Evolutionary conservation across 2,329 filamentous ascomycete species (phyloP), one percentile per base, ranked within the genome.

Genomic region (Aureobasidium sp.): DNA sequence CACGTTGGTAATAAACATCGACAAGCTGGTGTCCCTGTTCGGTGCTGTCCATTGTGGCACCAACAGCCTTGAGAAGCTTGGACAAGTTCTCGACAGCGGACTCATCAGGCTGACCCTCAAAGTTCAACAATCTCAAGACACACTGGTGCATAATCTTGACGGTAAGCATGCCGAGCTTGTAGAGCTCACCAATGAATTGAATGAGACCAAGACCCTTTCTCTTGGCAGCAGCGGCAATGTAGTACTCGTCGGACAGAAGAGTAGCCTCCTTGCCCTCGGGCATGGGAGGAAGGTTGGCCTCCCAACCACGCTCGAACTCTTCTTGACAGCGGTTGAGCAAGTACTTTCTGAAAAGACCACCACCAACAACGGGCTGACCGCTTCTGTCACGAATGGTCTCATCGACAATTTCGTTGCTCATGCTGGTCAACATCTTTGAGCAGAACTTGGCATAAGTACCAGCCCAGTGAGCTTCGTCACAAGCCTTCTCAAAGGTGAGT

Each of bases 131-230:
- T 78, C 96, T 96, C 79, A 92, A 88, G 32, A 99, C 92, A 83
- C 94, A 99, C 77, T 97, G 91, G 80, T 99, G 93, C 94, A 99
- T 99, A 78, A 99, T 99, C 75, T 93, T 90, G 76, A 97, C 90
- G 65, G 94, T 99, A 76, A 99, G 84, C 94, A 99, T 99, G 74
- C 89, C 87, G 65, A 99, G 86, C 82, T 97, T 99, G 85, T 96
- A 99, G 50, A 99, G 85, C 78, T 99, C 94, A 80, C 94, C 94
- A 73, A 99, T 99, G 79, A 99, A 99, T 78, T 97, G 93, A 66
- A 99, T 93, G 26, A 99, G 85, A 87, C 94, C 94, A 67, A 99
- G 89, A 78, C 94, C 94, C 76, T 92, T 89, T 78, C 94, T 88
- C 82, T 99, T 99, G 71, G 92, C 92, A 63, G 93, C 92, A 55